Percentiles rank a stretch among this genome's conserved stretches.
Evolutionary conservation across 805 yeast genomes (phyloP).

Genomic region (Kuraishia ogatae): DNA sequence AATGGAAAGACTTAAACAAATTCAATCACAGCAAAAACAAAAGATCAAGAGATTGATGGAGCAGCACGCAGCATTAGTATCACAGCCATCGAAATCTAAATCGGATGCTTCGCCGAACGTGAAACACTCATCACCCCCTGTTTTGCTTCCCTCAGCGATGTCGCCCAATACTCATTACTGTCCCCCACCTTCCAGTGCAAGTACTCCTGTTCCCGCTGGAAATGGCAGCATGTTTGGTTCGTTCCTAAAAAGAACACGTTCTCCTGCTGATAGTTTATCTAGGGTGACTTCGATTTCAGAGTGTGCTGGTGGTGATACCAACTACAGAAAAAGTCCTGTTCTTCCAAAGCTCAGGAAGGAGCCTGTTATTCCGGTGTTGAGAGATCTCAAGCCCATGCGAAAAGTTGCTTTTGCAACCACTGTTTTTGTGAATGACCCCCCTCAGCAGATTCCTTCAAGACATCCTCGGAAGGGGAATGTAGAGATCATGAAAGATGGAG

Average conservation of each 20-base stretch:
- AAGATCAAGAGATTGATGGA: neutral
- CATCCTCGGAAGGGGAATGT: slow-evolving; percentile 77
- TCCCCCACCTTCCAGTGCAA: slow-evolving; percentile 1
- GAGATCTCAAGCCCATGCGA: slow-evolving; percentile 30
- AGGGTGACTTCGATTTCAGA: slow-evolving; percentile 8
- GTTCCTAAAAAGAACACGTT: slow-evolving; percentile 18
- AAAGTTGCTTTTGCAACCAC: slow-evolving; percentile 76
- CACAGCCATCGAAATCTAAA: slow-evolving; percentile 19
- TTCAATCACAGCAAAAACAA: neutral
- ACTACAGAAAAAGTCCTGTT: neutral
- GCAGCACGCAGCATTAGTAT: slow-evolving; percentile 4
- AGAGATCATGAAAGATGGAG: slow-evolving; percentile 24
- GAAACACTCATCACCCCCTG: slow-evolving; percentile 42
- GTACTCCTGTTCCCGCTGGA: neutral
- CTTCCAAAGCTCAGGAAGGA: slow-evolving; percentile 16
- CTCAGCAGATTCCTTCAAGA: slow-evolving; percentile 89
- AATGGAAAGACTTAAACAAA: slow-evolving; percentile 3
- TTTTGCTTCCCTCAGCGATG: slow-evolving; percentile 42
- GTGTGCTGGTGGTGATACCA: neutral
- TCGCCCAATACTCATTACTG: slow-evolving; percentile 18
- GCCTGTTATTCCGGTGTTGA: slow-evolving; percentile 20
- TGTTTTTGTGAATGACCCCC: slow-evolving; percentile 71
- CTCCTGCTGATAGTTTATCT: slow-evolving; percentile 10
- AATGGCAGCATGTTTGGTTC: slow-evolving; percentile 19
- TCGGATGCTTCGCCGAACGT: slow-evolving; percentile 34